These are phyloP conservation scores for Coemansia reversa DNA, from an alignment of 192 early-diverging fungal species.

Conservation along the genomic window DNA sequence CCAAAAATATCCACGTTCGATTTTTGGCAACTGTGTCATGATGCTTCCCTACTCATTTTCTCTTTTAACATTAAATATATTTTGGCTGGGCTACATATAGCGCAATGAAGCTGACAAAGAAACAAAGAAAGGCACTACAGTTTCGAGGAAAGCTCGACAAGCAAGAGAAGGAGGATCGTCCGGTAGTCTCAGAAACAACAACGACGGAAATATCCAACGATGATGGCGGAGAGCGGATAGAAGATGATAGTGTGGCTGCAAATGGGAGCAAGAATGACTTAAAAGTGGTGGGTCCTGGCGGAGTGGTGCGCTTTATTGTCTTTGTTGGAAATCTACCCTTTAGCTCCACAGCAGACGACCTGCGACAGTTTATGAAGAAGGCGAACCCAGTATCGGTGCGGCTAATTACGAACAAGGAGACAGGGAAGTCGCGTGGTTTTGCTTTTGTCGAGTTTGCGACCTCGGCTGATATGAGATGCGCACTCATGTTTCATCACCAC, in stretches of 20 bases:
- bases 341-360: conserved; percentile 62
- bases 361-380: conserved; percentile 60
- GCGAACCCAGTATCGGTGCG: conserved; percentile 63
- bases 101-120: conserved; percentile 38
- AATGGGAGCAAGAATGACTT: conserved; percentile 2
- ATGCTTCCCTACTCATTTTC: not conserved
- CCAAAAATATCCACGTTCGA: too few species aligned
- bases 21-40: too few species aligned
- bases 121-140: conserved; percentile 44
- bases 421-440: conserved; percentile 71
- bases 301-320: conserved; percentile 48
- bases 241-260: not conserved
- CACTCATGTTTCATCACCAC: conserved; percentile 64
- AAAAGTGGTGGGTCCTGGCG: not conserved
- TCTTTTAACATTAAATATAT: too few species aligned
- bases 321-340: conserved; percentile 70
- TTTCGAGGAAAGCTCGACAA: conserved; percentile 45
- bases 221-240: conserved; percentile 11
- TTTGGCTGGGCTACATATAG: not conserved
- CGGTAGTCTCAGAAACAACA: conserved; percentile 2
- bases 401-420: conserved; percentile 66
- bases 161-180: conserved; percentile 15
- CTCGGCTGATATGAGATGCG: conserved; percentile 58
- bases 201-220: not conserved
- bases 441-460: conserved; percentile 69